Percentiles rank a stretch among this genome's conserved stretches.
Evolutionary conservation across 139 green algal species (phyloP).

Genomic region (Tetradesmus obliquus): DNA sequence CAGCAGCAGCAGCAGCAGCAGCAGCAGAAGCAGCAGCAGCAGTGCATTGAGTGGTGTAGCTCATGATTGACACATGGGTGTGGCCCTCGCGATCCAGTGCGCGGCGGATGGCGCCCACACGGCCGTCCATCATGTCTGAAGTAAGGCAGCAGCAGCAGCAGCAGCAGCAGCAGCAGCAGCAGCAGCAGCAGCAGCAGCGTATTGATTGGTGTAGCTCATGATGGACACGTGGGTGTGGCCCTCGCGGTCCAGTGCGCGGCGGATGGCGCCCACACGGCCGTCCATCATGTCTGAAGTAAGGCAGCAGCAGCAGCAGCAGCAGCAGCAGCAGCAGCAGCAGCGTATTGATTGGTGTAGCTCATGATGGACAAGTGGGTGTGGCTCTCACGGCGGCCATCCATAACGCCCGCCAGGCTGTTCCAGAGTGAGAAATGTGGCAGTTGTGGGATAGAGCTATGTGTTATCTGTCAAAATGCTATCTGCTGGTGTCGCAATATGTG

Average conservation of each 20-base stretch:
- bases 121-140: constrained; percentile 99
- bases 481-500: too few species aligned
- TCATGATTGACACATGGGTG: constrained; percentile 46
- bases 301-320: neutral
- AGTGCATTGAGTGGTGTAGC: neutral
- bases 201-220: constrained; percentile 4
- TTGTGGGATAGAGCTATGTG: too few species aligned
- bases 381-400: constrained; percentile 95
- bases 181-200: neutral
- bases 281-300: constrained; percentile 97
- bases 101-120: constrained; percentile 92
- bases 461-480: too few species aligned
- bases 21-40: neutral
- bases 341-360: neutral
- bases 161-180: neutral
- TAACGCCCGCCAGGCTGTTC: constrained; percentile 88
- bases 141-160: neutral
- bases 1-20: neutral
- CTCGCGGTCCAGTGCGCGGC: constrained; percentile 91
- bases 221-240: constrained; percentile 94
- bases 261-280: constrained; percentile 93
- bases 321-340: neutral
- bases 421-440: too few species aligned
- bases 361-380: constrained; percentile 90
- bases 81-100: constrained; percentile 94